Conservation (phyloP, 2,329 filamentous ascomycete genomes). For the Arthrinium phaeospermum region DNA sequence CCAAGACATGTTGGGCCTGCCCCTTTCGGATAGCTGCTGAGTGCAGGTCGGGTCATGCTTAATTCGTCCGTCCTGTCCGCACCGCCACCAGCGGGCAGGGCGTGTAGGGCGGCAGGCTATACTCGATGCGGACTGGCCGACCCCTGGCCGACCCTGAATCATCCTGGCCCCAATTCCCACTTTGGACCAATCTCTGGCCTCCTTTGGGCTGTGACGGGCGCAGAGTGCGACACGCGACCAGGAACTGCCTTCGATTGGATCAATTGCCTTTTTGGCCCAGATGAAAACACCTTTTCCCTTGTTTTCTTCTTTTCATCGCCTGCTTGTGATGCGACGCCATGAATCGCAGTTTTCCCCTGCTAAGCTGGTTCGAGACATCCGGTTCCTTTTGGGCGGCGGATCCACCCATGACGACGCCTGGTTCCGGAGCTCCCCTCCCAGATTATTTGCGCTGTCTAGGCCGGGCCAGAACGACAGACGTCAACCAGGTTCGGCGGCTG, state of each 20-base stretch:
- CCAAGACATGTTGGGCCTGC: neutral
- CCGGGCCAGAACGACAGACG: neutral
- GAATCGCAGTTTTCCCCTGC: neutral
- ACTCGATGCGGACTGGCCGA: neutral
- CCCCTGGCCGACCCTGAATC: neutral
- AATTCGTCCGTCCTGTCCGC: neutral
- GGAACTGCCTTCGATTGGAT: neutral
- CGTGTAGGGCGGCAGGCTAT: neutral
- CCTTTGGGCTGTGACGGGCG: neutral
- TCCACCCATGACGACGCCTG: neutral
- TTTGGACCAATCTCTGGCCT: neutral
- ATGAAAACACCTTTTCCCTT: neutral
- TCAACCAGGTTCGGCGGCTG: neutral
- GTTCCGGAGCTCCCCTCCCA: neutral
- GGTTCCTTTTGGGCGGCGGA: neutral
- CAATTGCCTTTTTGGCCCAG: neutral
- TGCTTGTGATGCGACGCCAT: neutral
- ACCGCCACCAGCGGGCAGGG: slow-evolving; percentile 1
- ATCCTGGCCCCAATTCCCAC: neutral
- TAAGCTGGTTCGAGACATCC: neutral
- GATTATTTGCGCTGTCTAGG: neutral
- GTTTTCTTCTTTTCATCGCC: neutral
- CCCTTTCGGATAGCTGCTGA: neutral
- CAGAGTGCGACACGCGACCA: neutral
- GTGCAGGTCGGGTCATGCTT: neutral